phyloP scores from a whole-genome alignment of 177 flowering plant species.

The Vitis hybrid region DNA sequence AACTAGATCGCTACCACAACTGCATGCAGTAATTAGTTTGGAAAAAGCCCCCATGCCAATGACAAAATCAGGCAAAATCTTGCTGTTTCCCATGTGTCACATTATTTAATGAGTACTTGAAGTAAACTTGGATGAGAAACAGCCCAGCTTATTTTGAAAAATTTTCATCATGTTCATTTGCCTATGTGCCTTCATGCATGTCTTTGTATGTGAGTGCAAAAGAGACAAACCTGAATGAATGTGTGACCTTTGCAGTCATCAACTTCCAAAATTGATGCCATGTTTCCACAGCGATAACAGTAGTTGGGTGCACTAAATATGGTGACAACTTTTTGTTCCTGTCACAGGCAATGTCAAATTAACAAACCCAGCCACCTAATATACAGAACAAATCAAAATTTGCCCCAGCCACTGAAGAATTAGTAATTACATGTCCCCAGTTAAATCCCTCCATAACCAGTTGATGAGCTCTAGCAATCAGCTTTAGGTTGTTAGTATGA shows the following conservation, averaged over 20 bases:
- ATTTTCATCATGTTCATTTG: too few species aligned
- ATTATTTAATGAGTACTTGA: too few species aligned
- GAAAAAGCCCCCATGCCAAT: too few species aligned
- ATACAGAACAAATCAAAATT: background rate
- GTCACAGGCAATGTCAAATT: slow-evolving; percentile 19
- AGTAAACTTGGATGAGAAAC: too few species aligned
- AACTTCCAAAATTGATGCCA: slow-evolving; percentile 92
- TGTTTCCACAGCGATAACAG: slow-evolving; percentile 93
- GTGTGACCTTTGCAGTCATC: slow-evolving; percentile 90
- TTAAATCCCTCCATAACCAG: slow-evolving; percentile 89
- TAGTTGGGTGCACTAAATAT: slow-evolving; percentile 87
- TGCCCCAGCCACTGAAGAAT: background rate
- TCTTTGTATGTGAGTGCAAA: background rate
- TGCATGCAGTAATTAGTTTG: too few species aligned
- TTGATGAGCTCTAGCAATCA: slow-evolving; percentile 90
- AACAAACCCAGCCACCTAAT: background rate
- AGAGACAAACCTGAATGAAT: slow-evolving; percentile 71
- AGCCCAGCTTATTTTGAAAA: too few species aligned
- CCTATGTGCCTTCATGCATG: too few species aligned
- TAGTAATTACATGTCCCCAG: slow-evolving; percentile 73
- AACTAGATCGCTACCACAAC: background rate
- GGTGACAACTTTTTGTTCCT: slow-evolving; percentile 95
- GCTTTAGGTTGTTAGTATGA: slow-evolving; percentile 71
- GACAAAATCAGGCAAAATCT: too few species aligned
- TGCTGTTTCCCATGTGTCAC: too few species aligned